These are phyloP conservation scores for Naegleria lovaniensis DNA, from an alignment of 208 protist species.

Conservation along the genomic window DNA sequence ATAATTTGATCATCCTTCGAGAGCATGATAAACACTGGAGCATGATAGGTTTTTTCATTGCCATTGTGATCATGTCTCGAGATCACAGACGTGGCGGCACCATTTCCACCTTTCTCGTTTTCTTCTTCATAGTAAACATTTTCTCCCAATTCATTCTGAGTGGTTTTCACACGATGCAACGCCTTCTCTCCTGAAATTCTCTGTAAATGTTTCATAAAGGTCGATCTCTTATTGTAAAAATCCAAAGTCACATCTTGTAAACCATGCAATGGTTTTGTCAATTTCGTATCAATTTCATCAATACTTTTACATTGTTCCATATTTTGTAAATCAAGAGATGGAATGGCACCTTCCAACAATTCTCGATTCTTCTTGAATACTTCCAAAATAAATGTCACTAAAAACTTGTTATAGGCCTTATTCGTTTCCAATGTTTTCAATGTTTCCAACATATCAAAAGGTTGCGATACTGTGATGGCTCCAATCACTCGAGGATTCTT, in stretches of 20 bases:
- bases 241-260: background rate
- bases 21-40: background rate
- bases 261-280: background rate
- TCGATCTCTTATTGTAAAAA: background rate
- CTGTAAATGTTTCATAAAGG: background rate
- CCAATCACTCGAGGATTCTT: background rate
- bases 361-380: background rate
- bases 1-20: background rate
- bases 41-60: background rate
- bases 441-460: background rate
- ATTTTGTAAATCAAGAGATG: background rate
- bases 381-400: background rate
- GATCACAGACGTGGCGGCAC: too few species aligned
- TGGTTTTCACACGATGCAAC: background rate
- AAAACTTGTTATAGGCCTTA: background rate
- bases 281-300: background rate
- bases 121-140: background rate
- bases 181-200: background rate
- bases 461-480: background rate
- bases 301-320: background rate
- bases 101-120: background rate
- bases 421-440: background rate
- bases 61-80: too few species aligned
- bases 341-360: background rate
- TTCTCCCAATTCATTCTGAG: background rate